A percentile compares a stretch with the other conserved stretches of the same genome.
These are phyloP conservation scores for Rossbeevera mucosa DNA, from an alignment of 768 basidiomycete species.

Conservation along the genomic window DNA sequence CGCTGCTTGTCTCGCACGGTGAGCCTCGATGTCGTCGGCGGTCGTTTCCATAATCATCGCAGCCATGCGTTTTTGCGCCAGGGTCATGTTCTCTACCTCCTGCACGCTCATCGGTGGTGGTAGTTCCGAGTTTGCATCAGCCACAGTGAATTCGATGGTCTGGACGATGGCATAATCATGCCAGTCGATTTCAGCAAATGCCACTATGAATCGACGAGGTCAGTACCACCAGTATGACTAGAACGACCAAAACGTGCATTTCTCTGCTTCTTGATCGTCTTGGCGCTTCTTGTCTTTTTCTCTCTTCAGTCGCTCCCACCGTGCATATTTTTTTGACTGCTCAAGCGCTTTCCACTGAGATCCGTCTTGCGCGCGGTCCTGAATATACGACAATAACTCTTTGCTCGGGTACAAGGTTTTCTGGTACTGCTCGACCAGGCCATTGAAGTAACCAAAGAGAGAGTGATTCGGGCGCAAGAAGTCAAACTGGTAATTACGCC, in stretches of 20 bases:
- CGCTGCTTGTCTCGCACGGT: constrained; percentile 75
- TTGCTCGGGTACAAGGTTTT: constrained; percentile 83
- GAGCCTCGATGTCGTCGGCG: constrained; percentile 79
- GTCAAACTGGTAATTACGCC: constrained; percentile 96
- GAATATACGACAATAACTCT: constrained; percentile 70
- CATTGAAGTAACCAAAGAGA: constrained; percentile 94
- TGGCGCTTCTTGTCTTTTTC: constrained; percentile 83
- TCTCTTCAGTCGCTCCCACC: constrained; percentile 82
- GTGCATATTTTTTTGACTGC: constrained; percentile 69
- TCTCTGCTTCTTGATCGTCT: constrained; percentile 90
- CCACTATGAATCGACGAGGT: constrained; percentile 45
- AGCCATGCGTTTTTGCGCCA: constrained; percentile 97
- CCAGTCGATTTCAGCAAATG: constrained; percentile 98
- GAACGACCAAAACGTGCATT: constrained; percentile 48
- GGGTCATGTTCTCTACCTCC: constrained; percentile 93
- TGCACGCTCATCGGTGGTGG: constrained; percentile 96
- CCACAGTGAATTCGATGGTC: constrained; percentile 94
- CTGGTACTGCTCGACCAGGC: constrained; percentile 93
- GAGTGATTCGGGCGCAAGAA: constrained; percentile 95
- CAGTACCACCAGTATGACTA: neutral
- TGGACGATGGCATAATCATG: constrained; percentile 98
- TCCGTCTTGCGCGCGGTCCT: constrained; percentile 57
- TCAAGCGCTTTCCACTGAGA: constrained; percentile 78
- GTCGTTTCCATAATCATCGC: constrained; percentile 98
- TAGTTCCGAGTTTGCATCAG: constrained; percentile 85